Conservation (phyloP, 1,284 basidiomycete species). For the Cutaneotrichosporon dermatis region DNA sequence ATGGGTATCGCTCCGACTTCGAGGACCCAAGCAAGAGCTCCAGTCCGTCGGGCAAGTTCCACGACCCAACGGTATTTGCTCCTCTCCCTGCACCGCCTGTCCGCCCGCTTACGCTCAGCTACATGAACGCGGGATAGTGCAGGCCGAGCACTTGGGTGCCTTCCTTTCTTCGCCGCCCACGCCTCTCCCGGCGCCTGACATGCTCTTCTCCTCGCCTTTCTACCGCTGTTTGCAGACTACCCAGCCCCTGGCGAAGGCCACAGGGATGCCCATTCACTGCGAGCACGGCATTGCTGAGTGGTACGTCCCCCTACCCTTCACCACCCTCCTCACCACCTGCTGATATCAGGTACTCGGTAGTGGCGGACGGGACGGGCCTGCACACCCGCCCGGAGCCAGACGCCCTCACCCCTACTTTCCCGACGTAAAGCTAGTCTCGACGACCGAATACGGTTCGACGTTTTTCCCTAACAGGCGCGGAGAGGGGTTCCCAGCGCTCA, state of each 20-base stretch:
- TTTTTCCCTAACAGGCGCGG: slow-evolving; percentile 49
- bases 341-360: background rate
- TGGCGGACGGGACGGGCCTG: slow-evolving; percentile 29
- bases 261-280: background rate
- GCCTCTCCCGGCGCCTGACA: slow-evolving; percentile 33
- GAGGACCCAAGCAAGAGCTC: slow-evolving; percentile 16
- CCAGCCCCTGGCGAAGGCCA: slow-evolving; percentile 41
- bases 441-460: slow-evolving; percentile 43
- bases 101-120: slow-evolving; percentile 29
- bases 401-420: slow-evolving; percentile 29
- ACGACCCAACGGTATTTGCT: slow-evolving; percentile 49
- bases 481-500: slow-evolving; percentile 49
- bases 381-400: slow-evolving; percentile 35
- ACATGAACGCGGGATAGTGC: slow-evolving; percentile 49
- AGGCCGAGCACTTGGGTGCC: slow-evolving; percentile 35
- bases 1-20: slow-evolving; percentile 47
- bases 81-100: background rate
- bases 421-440: background rate
- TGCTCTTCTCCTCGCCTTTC: slow-evolving; percentile 45
- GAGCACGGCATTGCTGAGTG: slow-evolving; percentile 13
- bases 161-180: slow-evolving; percentile 28
- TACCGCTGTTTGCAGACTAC: slow-evolving; percentile 54
- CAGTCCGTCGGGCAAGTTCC: slow-evolving; percentile 47
- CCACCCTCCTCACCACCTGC: background rate
- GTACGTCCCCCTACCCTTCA: background rate